Conservation (phyloP, 768 basidiomycete species). For the Xerocomellus intermedius region DNA sequence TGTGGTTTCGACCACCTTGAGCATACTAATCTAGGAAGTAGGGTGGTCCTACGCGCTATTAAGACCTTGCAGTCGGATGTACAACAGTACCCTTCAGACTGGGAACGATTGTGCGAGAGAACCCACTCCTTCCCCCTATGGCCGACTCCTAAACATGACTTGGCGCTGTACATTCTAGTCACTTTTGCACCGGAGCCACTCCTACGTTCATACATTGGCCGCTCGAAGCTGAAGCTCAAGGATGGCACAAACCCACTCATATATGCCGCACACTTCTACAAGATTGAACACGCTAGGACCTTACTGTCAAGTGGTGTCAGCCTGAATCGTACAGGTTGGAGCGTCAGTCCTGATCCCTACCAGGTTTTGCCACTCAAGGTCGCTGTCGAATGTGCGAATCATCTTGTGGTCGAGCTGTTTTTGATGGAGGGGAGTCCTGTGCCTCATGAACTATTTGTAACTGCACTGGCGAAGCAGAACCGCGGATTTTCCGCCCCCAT, state of each 20-base stretch:
- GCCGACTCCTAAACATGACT: neutral
- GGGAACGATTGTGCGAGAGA: neutral
- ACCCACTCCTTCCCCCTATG: neutral
- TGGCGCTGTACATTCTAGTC: neutral
- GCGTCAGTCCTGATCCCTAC: neutral
- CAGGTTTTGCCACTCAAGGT: neutral
- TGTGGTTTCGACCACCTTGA: constrained; percentile 1
- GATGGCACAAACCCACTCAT: constrained; percentile 3
- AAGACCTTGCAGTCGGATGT: neutral
- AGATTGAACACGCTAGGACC: neutral
- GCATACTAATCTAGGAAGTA: neutral
- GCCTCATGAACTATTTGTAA: neutral
- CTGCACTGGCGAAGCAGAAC: neutral
- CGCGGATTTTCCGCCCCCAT: neutral
- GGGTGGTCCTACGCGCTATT: neutral
- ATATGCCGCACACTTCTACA: neutral
- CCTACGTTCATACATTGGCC: neutral
- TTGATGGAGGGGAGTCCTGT: neutral
- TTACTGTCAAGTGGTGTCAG: neutral
- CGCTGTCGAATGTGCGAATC: neutral
- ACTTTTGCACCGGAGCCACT: neutral
- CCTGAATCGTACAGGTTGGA: neutral
- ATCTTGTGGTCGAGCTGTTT: neutral
- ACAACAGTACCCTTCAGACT: neutral
- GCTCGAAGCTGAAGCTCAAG: neutral